Evolutionary conservation across 805 yeast genomes (phyloP), one percentile per base, ranked within the genome.

Genomic region (Saccharomycopsis fibuligera): DNA sequence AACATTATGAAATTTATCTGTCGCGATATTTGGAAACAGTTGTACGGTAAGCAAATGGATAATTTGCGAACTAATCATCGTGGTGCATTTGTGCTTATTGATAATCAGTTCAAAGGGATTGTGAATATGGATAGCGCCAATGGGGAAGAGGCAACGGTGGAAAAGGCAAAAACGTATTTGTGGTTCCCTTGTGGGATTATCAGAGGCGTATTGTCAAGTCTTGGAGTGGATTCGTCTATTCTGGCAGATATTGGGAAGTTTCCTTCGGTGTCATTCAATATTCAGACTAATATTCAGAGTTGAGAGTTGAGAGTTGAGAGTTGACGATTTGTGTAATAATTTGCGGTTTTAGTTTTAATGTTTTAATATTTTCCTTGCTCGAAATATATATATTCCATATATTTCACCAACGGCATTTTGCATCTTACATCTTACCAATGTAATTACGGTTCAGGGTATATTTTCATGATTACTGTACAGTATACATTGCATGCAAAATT

Each of bases 1-100:
- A 90, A 86, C 55, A 75, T 91, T 35, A 86, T 93, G 87, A 91
- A 91, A 65, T 89, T 87, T 62, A 77, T 93, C 4, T 90, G 98
- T 62, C 75, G 95, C 41, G 97, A 90, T 57, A 83, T 90, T 25
- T 93, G 98, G 98, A 80, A 77, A 57, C 67, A 75, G 46, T 61
- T 91, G 25, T 88, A 79, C 65, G 78, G 81, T 35, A 91, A 89
- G 64, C 96, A 86, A 62, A 86, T 93, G 71, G 97, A 90, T 62
- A 89, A 88, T 57, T 71, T 93, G 50, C 76, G 95, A 53, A 93
- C 99, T 1, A 93, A 93, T 61, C 97, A 93, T 62, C 68, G 95
- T 35, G 86, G 74, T 22, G 59, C 68, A 2, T 67, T 66, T 63
- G 91, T 88, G 23, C 69, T 87, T 39, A 78, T 86, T 8, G 96